Evolutionary conservation across 768 basidiomycete species (phyloP), one percentile per base, ranked within the genome.

Genomic region (Pisolithus marmoratus): DNA sequence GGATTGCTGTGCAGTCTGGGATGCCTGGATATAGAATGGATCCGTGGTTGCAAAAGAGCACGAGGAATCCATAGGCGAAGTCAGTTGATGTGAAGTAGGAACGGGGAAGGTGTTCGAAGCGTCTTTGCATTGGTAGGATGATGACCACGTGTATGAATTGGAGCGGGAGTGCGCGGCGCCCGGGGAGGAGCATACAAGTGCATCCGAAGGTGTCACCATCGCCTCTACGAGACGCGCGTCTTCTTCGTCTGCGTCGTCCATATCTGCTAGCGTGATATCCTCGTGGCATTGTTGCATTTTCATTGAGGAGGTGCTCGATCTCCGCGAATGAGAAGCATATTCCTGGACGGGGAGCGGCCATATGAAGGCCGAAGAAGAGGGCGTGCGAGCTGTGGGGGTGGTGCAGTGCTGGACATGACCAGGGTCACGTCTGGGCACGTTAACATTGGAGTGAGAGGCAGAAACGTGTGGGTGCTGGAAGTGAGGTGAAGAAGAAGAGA

Each of bases 21-120:
- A 58, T 22, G 70, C 70, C 20, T 77, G 74, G 52, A 76, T 57
- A 57, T 74, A 78, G 61, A 78, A 78, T n/a, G 76, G 77, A 55
- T 78, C 77, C 11, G 76, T 73, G 47, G 74, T 71, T 1, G 74
- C 63, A 59, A 77, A 77, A 23, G 56, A 1, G 48, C 44, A 58
- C 1, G 61, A 23, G 41, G 41, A 2, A 23, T 67, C 67, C 34
- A 60, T 48, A 49, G 70, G 59, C 38, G 60, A 53, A 51, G 15
- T 52, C 44, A 50, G 51, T 52, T 44, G 5, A 51, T 24, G 1
- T 56, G 48, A 19, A 56, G 51, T 29, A 63, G 47, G 14, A 51
- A 54, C 8, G 58, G 45, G 9, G 55, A 31, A 38, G 70, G 48
- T 14, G 65, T 48, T n/a, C 63, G 50, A n/a, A 65, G 34, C 57